These are phyloP conservation scores for Gastroboletus turbinatus DNA, from an alignment of 1,284 basidiomycete species.

Conservation along the genomic window DNA sequence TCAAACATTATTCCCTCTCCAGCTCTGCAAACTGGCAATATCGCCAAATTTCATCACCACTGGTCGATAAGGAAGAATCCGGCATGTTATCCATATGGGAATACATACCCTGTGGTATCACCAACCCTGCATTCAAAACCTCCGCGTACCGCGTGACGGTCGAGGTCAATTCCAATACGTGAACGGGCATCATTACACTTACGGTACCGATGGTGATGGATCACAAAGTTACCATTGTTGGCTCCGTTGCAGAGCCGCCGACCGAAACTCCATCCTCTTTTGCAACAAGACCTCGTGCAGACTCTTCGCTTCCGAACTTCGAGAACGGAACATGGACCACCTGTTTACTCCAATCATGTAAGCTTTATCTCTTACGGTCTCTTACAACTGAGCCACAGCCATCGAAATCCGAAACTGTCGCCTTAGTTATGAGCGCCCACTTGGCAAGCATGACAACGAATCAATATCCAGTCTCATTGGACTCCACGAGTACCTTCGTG, in stretches of 20 bases:
- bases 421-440: slow-evolving; percentile 7
- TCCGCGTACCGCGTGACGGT: slow-evolving; percentile 25
- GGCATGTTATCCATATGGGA: slow-evolving; percentile 2
- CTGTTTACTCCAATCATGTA: slow-evolving; percentile 22
- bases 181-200: slow-evolving; percentile 33
- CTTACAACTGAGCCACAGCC: background rate
- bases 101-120: slow-evolving; percentile 2
- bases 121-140: slow-evolving; percentile 14
- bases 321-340: slow-evolving; percentile 25
- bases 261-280: slow-evolving; percentile 15
- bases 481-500: background rate
- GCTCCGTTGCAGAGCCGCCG: slow-evolving; percentile 7
- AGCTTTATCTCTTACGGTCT: slow-evolving; percentile 11
- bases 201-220: slow-evolving; percentile 34
- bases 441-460: slow-evolving; percentile 8
- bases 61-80: slow-evolving; percentile 6
- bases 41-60: background rate
- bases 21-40: background rate
- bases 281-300: slow-evolving; percentile 24
- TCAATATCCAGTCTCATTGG: background rate
- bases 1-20: background rate
- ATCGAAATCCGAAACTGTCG: slow-evolving; percentile 2
- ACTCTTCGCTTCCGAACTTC: slow-evolving; percentile 29
- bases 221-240: slow-evolving; percentile 26
- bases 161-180: slow-evolving; percentile 25